Conservation (phyloP, 805 yeast species). For the Yamadazyma nakazawae region DNA sequence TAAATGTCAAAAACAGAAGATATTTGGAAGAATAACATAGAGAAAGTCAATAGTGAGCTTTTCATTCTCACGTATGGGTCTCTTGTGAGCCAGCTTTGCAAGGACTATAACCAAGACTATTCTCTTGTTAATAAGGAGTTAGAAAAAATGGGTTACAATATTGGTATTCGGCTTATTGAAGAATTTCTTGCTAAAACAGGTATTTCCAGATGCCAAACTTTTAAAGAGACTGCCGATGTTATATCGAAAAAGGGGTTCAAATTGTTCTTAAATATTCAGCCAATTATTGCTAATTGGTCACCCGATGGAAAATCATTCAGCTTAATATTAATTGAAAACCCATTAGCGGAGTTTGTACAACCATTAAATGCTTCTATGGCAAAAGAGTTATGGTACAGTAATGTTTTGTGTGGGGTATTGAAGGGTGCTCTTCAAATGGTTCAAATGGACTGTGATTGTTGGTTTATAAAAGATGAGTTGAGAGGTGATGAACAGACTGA, state of each 20-base stretch:
- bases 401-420: slow-evolving; percentile 83
- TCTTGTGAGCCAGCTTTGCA: slow-evolving; percentile 84
- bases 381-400: slow-evolving; percentile 87
- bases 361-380: slow-evolving; percentile 62
- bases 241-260: slow-evolving; percentile 86
- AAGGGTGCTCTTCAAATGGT: slow-evolving; percentile 95
- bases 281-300: slow-evolving; percentile 73
- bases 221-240: slow-evolving; percentile 85
- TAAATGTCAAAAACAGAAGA: slow-evolving; percentile 49
- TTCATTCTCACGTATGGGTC: slow-evolving; percentile 95
- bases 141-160: slow-evolving; percentile 92
- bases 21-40: slow-evolving; percentile 84
- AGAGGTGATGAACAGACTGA: slow-evolving; percentile 85
- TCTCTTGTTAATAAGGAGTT: slow-evolving; percentile 76
- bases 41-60: slow-evolving; percentile 87
- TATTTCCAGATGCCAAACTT: slow-evolving; percentile 73
- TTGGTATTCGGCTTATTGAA: slow-evolving; percentile 86
- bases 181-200: slow-evolving; percentile 89
- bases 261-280: slow-evolving; percentile 79
- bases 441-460: slow-evolving; percentile 83
- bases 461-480: slow-evolving; percentile 73
- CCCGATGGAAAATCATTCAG: slow-evolving; percentile 72
- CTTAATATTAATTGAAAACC: slow-evolving; percentile 76
- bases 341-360: slow-evolving; percentile 92
- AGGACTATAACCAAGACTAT: slow-evolving; percentile 76